These are phyloP conservation scores for Starmerella gropengiesseri DNA, from an alignment of 805 yeast genomes.

Conservation along the genomic window DNA sequence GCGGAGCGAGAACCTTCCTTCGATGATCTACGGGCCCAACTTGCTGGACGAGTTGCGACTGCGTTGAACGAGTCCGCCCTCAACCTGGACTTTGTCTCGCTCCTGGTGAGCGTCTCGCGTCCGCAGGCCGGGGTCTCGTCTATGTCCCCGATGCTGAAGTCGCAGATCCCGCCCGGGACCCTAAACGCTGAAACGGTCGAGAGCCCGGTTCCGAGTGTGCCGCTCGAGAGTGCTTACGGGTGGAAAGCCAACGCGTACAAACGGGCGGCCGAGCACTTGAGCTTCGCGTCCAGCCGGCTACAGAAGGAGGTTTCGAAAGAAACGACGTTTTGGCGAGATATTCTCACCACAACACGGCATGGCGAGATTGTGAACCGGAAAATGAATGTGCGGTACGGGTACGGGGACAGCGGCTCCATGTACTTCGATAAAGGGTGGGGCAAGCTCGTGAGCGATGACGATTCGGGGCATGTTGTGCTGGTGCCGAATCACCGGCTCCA, in stretches of 20 bases:
- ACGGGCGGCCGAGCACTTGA: constrained; percentile 43
- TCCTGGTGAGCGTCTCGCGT: constrained; percentile 64
- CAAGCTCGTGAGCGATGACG: constrained; percentile 21
- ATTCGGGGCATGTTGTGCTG: constrained; percentile 37
- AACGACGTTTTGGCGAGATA: constrained; percentile 53
- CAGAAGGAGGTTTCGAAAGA: constrained; percentile 50
- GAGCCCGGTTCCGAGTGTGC: constrained; percentile 12
- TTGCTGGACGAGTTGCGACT: constrained; percentile 29
- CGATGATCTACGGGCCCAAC: constrained; percentile 24
- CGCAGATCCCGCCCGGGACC: constrained; percentile 23
- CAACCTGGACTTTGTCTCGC: constrained; percentile 75
- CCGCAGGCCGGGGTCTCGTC: constrained; percentile 82
- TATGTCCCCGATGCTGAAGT: constrained; percentile 38
- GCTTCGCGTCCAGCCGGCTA: constrained; percentile 42
- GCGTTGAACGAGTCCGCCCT: constrained; percentile 86
- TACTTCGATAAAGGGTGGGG: constrained; percentile 71
- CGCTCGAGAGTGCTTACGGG: constrained; percentile 37
- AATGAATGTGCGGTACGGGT: constrained; percentile 80
- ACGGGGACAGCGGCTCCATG: constrained; percentile 78
- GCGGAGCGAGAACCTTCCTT: constrained; percentile 11
- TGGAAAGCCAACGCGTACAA: constrained; percentile 73
- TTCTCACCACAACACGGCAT: constrained; percentile 29
- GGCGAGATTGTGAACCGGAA: constrained; percentile 58
- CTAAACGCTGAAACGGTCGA: constrained; percentile 29
- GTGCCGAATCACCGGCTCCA: constrained; percentile 29